Evolutionary conservation across 2,329 filamentous ascomycete genomes (phyloP), one percentile per base, ranked within the genome.

Genomic region (Ceratocystiopsis brevicomis): DNA sequence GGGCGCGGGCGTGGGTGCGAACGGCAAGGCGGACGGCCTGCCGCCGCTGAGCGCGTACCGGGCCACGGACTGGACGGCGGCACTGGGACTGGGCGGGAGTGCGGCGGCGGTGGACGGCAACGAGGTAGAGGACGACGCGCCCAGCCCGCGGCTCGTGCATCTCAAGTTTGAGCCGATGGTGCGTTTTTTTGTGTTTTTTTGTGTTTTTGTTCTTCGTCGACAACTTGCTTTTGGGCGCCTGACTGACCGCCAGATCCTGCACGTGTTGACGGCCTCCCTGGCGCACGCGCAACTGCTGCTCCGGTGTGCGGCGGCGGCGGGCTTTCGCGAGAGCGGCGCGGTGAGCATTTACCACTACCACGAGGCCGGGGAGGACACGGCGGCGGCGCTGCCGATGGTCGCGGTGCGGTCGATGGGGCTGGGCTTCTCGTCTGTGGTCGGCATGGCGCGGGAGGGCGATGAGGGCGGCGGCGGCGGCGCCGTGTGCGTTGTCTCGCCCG

Each of bases 161-260:
- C 82, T 94, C 62, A 90, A 93, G 59, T 95, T 92, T 55, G 87
- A 95, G 58, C 85, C 87, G 5, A 86, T 95, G 85, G 87, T 93
- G 69, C 56, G 76, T 56, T 14, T 30, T 8, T 1, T 14, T 15
- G 3, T 11, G 33, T 3, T 34, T 11, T 13, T 18, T 10, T n/a
- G 11, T 6, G 6, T n/a, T n/a, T n/a, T n/a, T n/a, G n/a, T n/a
- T n/a, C n/a, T n/a, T n/a, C n/a, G n/a, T n/a, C n/a, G n/a, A n/a
- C n/a, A n/a, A n/a, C n/a, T n/a, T n/a, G n/a, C n/a, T n/a, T n/a
- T n/a, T n/a, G n/a, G n/a, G n/a, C n/a, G 16, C 30, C 11, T 5
- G 15, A 15, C 8, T 19, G 37, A 37, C 35, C n/a, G 18, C 35
- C 33, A 93, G 87, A 94, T 95, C 51, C 72, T 96, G 1, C 88